A percentile compares a stretch with the other conserved stretches of the same genome.
Conservation (phyloP, 139 green algal species). For the Coelastrella sp. region DNA sequence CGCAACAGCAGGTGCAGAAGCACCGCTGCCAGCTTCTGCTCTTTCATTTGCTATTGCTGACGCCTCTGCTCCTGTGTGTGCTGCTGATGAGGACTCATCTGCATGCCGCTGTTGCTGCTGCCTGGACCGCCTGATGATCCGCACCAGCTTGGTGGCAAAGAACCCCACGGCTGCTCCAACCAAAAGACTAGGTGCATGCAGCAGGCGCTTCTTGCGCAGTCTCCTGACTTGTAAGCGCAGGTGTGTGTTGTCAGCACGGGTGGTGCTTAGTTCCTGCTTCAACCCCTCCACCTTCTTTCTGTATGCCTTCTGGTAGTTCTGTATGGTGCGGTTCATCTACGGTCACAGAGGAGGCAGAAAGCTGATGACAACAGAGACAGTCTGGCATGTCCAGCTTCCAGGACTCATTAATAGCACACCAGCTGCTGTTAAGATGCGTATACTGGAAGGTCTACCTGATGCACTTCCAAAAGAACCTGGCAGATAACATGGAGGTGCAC, state of each 20-base stretch:
- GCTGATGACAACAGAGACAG: background rate
- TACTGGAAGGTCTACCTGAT: too few relatives aligned
- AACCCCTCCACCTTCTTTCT: constrained; percentile 70
- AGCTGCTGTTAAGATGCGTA: background rate
- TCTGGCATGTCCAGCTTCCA: background rate
- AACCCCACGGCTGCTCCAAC: constrained; percentile 32
- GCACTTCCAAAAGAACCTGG: too few relatives aligned
- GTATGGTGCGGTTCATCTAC: constrained; percentile 69
- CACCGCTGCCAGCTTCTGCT: too few relatives aligned
- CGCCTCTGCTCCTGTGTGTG: background rate
- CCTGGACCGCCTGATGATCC: background rate
- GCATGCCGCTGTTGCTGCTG: background rate
- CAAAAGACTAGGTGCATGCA: constrained; percentile 46
- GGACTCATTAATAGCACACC: background rate
- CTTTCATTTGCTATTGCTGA: background rate
- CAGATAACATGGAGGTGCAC: too few relatives aligned
- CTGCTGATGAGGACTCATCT: constrained; percentile 1
- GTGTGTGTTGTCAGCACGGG: constrained; percentile 47
- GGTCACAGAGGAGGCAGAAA: background rate
- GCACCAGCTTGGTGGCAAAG: constrained; percentile 15
- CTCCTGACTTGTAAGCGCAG: constrained; percentile 48
- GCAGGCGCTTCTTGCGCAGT: constrained; percentile 30
- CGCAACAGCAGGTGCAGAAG: too few relatives aligned
- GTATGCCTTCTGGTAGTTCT: constrained; percentile 75
- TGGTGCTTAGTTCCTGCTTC: constrained; percentile 50